Percentiles rank a stretch among this genome's conserved stretches.
phyloP scores from a whole-genome alignment of 305 asterid genomes.

The Fraxinus latifolia region DNA sequence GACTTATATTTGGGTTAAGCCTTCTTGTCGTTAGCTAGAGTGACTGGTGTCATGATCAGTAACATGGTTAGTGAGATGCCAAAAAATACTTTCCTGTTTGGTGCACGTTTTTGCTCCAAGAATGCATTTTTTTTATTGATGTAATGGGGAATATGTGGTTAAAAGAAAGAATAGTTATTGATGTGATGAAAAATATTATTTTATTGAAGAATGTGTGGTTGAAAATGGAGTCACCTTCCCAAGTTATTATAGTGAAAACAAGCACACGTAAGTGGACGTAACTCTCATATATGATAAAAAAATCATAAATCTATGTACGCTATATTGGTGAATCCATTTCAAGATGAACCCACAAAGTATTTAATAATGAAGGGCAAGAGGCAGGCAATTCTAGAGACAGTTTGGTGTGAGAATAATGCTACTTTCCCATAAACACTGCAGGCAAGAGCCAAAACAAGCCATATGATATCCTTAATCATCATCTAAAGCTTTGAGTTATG shows the following conservation, averaged over 20 bases:
- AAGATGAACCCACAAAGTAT: conserved; percentile 33
- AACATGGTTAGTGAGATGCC: neutral
- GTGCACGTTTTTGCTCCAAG: too few relatives aligned
- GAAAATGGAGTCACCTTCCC: neutral
- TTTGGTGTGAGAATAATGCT: neutral
- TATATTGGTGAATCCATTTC: neutral
- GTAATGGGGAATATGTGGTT: too few relatives aligned
- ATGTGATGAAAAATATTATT: too few relatives aligned
- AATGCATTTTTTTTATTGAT: too few relatives aligned
- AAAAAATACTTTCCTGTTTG: too few relatives aligned
- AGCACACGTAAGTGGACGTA: neutral
- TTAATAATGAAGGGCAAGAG: conserved; percentile 41
- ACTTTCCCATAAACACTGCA: conserved; percentile 27
- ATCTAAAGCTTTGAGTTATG: conserved; percentile 24
- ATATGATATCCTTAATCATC: conserved; percentile 33
- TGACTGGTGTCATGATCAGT: neutral
- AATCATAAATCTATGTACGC: neutral
- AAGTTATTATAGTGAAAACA: conserved; percentile 19
- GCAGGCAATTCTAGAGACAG: conserved; percentile 43
- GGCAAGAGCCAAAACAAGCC: conserved; percentile 36
- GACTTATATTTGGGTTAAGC: neutral
- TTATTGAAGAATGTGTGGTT: too few relatives aligned
- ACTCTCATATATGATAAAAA: neutral
- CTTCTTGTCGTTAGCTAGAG: neutral
- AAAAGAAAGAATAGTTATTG: too few relatives aligned